Evolutionary conservation across 352 stramenopile species (phyloP).

Genomic region (Globisporangium mamillatum): DNA sequence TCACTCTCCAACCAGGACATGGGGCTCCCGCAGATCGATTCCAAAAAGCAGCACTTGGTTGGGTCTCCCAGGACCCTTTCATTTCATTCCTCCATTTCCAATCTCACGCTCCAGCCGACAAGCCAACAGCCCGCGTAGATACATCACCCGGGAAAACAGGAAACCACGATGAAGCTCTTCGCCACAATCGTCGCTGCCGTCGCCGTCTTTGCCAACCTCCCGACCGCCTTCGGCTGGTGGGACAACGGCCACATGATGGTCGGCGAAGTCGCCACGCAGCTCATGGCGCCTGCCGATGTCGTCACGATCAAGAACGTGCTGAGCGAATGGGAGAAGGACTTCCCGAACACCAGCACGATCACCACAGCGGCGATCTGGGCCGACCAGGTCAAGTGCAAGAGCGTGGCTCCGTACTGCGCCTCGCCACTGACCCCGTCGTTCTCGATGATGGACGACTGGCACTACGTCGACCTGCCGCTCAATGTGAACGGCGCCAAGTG

Average conservation of each 20-base stretch:
- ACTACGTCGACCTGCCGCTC: constrained; percentile 66
- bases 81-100: neutral
- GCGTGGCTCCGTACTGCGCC: constrained; percentile 31
- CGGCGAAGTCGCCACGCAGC: constrained; percentile 46
- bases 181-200: constrained; percentile 14
- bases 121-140: constrained; percentile 2
- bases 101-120: constrained; percentile 11
- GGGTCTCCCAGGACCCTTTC: neutral
- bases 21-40: neutral
- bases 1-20: neutral
- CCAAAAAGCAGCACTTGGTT: neutral
- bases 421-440: constrained; percentile 41
- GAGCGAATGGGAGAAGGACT: constrained; percentile 44
- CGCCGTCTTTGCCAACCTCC: constrained; percentile 16
- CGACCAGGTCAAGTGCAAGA: constrained; percentile 59
- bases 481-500: constrained; percentile 46
- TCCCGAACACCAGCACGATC: constrained; percentile 54
- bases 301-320: constrained; percentile 49
- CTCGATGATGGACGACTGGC: constrained; percentile 54
- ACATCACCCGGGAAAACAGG: neutral
- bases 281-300: constrained; percentile 45
- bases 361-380: constrained; percentile 50
- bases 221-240: constrained; percentile 42
- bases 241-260: constrained; percentile 70
- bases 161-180: constrained; percentile 33